These are phyloP conservation scores for Hypoxylon sp. DNA, from an alignment of 2,329 filamentous ascomycete genomes.

Conservation along the genomic window DNA sequence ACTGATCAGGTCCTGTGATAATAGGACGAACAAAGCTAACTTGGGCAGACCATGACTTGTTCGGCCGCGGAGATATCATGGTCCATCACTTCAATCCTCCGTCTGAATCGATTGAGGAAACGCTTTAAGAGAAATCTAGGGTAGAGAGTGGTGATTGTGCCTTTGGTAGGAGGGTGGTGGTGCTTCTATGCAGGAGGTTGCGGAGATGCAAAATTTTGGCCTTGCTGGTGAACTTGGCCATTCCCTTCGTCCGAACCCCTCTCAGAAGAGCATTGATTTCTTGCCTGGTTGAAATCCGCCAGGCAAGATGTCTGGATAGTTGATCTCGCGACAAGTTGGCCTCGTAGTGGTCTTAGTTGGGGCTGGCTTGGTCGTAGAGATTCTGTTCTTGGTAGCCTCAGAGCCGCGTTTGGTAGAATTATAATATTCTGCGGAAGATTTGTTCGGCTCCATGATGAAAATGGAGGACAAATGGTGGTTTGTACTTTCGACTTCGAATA, in stretches of 20 bases:
- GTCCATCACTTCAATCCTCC: background rate
- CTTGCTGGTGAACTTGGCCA: conserved; percentile 5
- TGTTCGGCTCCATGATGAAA: conserved; percentile 32
- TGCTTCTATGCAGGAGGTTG: conserved; percentile 1
- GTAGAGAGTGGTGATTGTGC: background rate
- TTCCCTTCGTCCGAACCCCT: background rate
- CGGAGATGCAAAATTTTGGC: background rate
- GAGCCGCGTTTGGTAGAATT: conserved; percentile 24
- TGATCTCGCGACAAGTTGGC: conserved; percentile 42
- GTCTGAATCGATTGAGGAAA: background rate
- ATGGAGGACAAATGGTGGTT: background rate
- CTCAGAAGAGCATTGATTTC: conserved; percentile 46
- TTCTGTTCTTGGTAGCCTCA: conserved; percentile 14
- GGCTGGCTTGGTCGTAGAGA: conserved; percentile 16
- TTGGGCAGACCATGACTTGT: background rate
- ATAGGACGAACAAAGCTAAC: background rate
- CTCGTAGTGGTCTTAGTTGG: conserved; percentile 32
- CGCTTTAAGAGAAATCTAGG: background rate
- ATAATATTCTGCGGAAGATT: conserved; percentile 19
- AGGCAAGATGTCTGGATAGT: conserved; percentile 50
- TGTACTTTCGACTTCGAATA: background rate
- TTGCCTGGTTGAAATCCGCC: conserved; percentile 51
- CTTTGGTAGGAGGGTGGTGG: background rate
- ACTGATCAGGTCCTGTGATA: background rate
- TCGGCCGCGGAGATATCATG: background rate